Percentiles rank a stretch among this genome's conserved stretches.
Evolutionary conservation across 2,329 filamentous ascomycete species (phyloP).

Genomic region (Hawksworthiomyces lignivorus): DNA sequence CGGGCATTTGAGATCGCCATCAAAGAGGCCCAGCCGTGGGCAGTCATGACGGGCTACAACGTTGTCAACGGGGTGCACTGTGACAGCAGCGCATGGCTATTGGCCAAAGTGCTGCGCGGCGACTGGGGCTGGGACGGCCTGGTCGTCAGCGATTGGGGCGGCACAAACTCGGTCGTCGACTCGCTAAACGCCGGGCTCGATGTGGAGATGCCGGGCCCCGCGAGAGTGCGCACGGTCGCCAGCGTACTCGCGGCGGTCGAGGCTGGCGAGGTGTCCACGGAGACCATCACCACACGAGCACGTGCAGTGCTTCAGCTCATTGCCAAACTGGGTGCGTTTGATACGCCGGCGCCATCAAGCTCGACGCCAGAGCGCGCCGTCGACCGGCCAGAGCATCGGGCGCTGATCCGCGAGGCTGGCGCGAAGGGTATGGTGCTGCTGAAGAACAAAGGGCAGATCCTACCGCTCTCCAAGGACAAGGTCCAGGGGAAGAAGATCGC

Average conservation of each 20-base stretch:
- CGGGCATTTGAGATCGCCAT: conserved; percentile 67
- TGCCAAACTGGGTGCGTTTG: too few species aligned
- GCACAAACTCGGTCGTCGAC: conserved; percentile 46
- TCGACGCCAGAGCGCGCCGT: too few species aligned
- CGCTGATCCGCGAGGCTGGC: conserved; percentile 54
- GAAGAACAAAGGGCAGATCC: conserved; percentile 51
- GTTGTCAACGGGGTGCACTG: conserved; percentile 55
- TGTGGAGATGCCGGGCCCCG: conserved; percentile 49
- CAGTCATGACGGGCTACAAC: conserved; percentile 62
- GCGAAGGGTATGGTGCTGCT: conserved; percentile 55
- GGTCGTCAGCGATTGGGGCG: conserved; percentile 53
- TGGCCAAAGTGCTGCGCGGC: conserved; percentile 48
- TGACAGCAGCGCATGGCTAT: conserved; percentile 45
- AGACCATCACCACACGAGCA: too few species aligned
- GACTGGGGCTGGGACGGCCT: conserved; percentile 56
- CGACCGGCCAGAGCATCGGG: conserved; percentile 53
- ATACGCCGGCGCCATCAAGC: too few species aligned
- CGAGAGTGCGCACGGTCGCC: too few species aligned
- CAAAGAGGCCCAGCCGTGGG: conserved; percentile 60
- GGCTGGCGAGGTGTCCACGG: too few species aligned
- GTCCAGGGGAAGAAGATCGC: too few species aligned
- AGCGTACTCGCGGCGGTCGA: too few species aligned
- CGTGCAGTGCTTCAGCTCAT: too few species aligned
- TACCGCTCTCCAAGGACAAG: too few species aligned
- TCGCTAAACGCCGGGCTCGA: conserved; percentile 49